Evolutionary conservation across 2,329 filamentous ascomycete species (phyloP).

Genomic region (Chaetomium sp.): DNA sequence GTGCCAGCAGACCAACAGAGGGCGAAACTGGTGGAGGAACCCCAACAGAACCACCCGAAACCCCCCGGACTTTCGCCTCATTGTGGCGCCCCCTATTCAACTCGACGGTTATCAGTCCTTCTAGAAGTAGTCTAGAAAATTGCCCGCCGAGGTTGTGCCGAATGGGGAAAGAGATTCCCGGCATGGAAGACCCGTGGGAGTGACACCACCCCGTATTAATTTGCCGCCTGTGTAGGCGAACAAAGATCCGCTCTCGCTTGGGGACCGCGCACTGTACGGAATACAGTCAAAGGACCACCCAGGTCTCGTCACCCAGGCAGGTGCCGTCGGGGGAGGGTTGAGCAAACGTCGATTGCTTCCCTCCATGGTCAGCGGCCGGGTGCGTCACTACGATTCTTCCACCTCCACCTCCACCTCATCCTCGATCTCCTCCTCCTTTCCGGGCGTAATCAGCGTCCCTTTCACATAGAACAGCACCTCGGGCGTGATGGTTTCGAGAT

Average conservation of each 20-base stretch:
- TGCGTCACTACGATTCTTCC: background rate
- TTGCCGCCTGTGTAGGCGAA: background rate
- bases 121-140: constrained; percentile 19
- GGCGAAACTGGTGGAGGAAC: background rate
- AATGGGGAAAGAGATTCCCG: constrained; percentile 7
- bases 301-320: background rate
- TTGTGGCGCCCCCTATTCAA: constrained; percentile 13
- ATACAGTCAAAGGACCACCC: background rate
- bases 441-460: constrained; percentile 52
- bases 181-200: background rate
- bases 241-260: background rate
- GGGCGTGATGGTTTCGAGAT: constrained; percentile 73
- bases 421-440: constrained; percentile 5
- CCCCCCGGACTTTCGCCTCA: background rate
- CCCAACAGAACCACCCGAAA: background rate
- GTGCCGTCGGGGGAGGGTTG: background rate
- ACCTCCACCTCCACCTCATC: background rate
- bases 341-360: background rate
- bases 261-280: constrained; percentile 7
- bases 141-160: background rate
- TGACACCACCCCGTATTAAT: constrained; percentile 8
- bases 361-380: background rate
- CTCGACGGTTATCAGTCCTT: background rate
- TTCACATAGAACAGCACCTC: constrained; percentile 78
- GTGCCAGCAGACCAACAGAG: background rate